Evolutionary conservation across 345 rosid genomes (phyloP).

Genomic region (Anastatica hierochuntica): DNA sequence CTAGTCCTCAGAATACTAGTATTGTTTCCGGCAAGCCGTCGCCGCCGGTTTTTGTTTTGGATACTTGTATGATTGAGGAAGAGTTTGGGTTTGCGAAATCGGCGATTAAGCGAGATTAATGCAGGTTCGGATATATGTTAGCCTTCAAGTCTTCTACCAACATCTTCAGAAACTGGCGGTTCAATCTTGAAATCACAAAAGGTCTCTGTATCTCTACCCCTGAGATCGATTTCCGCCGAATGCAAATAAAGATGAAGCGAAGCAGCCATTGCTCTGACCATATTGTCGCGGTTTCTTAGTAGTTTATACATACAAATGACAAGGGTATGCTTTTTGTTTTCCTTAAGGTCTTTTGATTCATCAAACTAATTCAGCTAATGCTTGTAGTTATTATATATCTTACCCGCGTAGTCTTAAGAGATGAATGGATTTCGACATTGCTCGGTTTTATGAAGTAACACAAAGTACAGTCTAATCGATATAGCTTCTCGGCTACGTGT

Average conservation of each 20-base stretch:
- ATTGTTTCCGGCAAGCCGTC: conserved; percentile 10
- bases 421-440: no score
- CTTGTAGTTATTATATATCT: conserved; percentile 15
- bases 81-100: conserved; percentile 65
- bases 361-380: no score
- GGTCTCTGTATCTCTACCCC: neutral
- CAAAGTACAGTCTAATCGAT: no score
- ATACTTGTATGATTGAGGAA: conserved; percentile 96
- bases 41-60: conserved; percentile 61
- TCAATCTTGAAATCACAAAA: conserved; percentile 51
- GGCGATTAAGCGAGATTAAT: conserved; percentile 71
- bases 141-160: conserved; percentile 89
- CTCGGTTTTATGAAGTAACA: no score
- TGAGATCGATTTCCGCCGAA: neutral
- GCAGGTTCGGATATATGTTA: conserved; percentile 87
- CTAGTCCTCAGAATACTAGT: no score
- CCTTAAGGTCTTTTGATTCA: neutral
- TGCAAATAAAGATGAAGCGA: conserved; percentile 18
- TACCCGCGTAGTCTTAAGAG: no score
- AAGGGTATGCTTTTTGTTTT: conserved; percentile 6
- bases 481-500: no score
- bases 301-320: neutral
- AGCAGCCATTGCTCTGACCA: conserved; percentile 3
- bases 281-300: neutral
- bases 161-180: conserved; percentile 98